Conservation (phyloP, 2,329 filamentous ascomycete species). For the Epichloe gansuensis region DNA sequence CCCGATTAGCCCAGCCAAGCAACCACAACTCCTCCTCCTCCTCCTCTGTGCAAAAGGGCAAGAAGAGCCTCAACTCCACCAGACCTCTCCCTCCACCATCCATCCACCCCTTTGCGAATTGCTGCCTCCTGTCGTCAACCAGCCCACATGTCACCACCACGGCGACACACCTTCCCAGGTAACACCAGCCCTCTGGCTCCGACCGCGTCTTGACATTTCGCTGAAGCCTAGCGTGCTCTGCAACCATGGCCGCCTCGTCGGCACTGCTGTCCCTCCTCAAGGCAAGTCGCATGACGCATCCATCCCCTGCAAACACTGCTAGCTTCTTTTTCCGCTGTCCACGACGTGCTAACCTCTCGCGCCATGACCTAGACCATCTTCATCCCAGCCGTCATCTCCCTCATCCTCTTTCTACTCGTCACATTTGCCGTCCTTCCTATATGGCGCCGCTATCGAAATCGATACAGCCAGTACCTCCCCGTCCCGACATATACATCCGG, state of each 20-base stretch:
- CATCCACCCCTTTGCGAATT: neutral
- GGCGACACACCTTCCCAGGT: neutral
- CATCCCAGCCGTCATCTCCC: conserved; percentile 58
- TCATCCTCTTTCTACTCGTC: conserved; percentile 53
- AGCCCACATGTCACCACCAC: neutral
- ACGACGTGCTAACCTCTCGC: conserved; percentile 2
- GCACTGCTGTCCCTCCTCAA: conserved; percentile 21
- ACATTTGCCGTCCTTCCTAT: conserved; percentile 55
- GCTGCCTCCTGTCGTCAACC: neutral
- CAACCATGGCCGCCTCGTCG: conserved; percentile 1
- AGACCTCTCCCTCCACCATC: neutral
- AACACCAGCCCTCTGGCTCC: neutral
- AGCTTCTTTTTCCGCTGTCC: neutral
- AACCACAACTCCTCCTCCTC: no score
- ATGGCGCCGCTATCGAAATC: conserved; percentile 56
- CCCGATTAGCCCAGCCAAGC: no score
- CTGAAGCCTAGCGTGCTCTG: neutral
- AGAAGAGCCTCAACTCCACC: no score
- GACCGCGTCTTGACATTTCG: neutral
- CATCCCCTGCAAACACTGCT: neutral
- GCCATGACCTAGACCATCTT: conserved; percentile 47
- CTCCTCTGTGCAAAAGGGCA: no score
- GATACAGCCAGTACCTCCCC: conserved; percentile 64
- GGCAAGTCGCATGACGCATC: conserved; percentile 13
- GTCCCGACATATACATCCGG: conserved; percentile 46